phyloP scores from a whole-genome alignment of 208 protist species.

The Spongospora subterranea region DNA sequence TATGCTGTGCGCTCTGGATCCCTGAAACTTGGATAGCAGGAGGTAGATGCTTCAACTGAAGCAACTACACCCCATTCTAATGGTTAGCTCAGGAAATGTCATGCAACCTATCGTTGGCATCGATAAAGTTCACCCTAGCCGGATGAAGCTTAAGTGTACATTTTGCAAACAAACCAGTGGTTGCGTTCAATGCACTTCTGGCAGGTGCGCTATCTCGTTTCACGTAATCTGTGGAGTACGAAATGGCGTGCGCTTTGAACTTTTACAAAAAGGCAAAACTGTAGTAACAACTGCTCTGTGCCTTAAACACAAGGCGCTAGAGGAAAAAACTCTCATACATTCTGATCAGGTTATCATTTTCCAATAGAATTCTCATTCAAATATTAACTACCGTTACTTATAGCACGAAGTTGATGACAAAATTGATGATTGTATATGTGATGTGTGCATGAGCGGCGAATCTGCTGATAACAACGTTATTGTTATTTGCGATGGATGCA shows the following conservation, averaged over 20 bases:
- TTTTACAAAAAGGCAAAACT: neutral
- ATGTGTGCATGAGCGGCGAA: neutral
- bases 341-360: neutral
- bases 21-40: slow-evolving; percentile 1
- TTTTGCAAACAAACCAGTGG: slow-evolving; percentile 26
- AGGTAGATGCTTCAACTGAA: neutral
- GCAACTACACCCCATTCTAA: neutral
- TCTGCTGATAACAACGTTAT: neutral
- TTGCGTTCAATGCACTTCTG: slow-evolving; percentile 46
- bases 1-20: slow-evolving; percentile 38
- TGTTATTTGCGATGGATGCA: slow-evolving; percentile 39
- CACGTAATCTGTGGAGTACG: neutral
- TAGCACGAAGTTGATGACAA: neutral
- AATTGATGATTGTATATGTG: slow-evolving; percentile 5
- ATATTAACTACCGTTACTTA: neutral
- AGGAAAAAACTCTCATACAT: neutral
- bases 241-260: neutral
- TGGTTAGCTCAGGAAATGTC: neutral
- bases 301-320: neutral
- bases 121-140: neutral
- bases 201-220: neutral
- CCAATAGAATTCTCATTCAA: neutral
- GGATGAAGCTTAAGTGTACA: neutral
- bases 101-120: slow-evolving; percentile 29
- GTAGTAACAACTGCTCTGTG: neutral